phyloP scores from a whole-genome alignment of 805 yeast genomes.

The Metschnikowia henanensis region DNA sequence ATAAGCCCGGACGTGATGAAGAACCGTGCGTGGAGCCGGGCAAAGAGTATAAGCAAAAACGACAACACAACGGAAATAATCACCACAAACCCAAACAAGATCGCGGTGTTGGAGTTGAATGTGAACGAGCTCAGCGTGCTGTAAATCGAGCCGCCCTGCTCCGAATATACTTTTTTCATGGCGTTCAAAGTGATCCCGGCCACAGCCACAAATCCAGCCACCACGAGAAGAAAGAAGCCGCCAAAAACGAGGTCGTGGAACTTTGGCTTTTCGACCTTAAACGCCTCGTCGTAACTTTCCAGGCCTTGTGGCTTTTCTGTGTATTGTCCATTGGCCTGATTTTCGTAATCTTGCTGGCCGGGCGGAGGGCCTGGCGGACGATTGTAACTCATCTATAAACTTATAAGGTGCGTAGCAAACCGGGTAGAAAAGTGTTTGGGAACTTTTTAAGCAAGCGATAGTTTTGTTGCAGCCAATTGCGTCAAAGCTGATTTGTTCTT shows the following conservation, averaged over 20 bases:
- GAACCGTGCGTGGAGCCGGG: constrained; percentile 61
- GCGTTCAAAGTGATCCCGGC: constrained; percentile 69
- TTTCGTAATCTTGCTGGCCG: constrained; percentile 27
- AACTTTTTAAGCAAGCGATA: too few relatives aligned
- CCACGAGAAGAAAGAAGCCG: constrained; percentile 44
- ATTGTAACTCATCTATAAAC: constrained; percentile 6
- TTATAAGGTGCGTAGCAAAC: neutral
- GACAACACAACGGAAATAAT: constrained; percentile 62
- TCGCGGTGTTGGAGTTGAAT: constrained; percentile 71
- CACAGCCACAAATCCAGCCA: constrained; percentile 68
- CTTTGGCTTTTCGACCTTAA: constrained; percentile 60
- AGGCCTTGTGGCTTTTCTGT: constrained; percentile 35
- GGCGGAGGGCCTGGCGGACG: constrained; percentile 12
- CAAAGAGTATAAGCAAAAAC: constrained; percentile 52
- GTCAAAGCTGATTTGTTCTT: too few relatives aligned
- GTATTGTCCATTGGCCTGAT: constrained; percentile 20
- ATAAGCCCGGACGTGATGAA: constrained; percentile 72
- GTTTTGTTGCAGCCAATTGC: too few relatives aligned
- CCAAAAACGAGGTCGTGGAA: constrained; percentile 76
- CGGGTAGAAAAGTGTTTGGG: neutral
- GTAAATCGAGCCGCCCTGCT: constrained; percentile 67
- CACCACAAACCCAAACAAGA: constrained; percentile 65
- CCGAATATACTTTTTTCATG: constrained; percentile 53
- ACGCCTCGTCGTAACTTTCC: constrained; percentile 61
- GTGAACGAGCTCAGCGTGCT: constrained; percentile 52